Conservation (phyloP, 192 early-diverging fungal species). For the Backusella australiensis region DNA sequence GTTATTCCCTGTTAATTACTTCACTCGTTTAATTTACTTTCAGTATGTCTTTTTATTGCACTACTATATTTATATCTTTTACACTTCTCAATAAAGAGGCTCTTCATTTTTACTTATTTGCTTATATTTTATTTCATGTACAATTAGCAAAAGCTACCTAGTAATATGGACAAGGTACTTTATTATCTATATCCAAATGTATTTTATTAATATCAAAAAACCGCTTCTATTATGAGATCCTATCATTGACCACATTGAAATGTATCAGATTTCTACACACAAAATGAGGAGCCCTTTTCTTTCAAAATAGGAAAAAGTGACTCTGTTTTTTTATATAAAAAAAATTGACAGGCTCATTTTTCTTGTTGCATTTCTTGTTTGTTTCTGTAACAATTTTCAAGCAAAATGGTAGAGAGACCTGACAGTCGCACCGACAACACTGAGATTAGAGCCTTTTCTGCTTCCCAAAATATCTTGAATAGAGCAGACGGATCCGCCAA, state of each 20-base stretch:
- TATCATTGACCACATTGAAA: too few species aligned
- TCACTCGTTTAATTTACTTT: background rate
- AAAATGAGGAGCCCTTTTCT: background rate
- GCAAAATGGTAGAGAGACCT: slow-evolving; percentile 39
- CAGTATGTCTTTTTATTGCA: background rate
- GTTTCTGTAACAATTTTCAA: background rate
- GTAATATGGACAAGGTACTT: too few species aligned
- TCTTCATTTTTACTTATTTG: too few species aligned
- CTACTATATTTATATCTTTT: background rate
- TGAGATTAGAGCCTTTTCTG: slow-evolving; percentile 72
- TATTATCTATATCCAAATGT: too few species aligned
- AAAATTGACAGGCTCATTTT: background rate
- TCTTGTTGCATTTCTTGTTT: background rate
- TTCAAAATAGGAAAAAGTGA: background rate
- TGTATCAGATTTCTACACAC: too few species aligned
- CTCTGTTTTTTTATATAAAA: background rate
- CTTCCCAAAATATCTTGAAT: slow-evolving; percentile 65
- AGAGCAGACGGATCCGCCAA: slow-evolving; percentile 85
- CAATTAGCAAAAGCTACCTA: too few species aligned
- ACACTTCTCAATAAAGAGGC: background rate
- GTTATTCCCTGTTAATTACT: background rate
- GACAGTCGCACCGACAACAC: slow-evolving; percentile 49
- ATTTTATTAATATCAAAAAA: too few species aligned
- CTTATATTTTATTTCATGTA: too few species aligned
- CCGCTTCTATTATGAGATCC: too few species aligned